A percentile compares a stretch with the other conserved stretches of the same genome.
phyloP scores from a whole-genome alignment of 768 basidiomycete genomes.

The Amanita rubescens region DNA sequence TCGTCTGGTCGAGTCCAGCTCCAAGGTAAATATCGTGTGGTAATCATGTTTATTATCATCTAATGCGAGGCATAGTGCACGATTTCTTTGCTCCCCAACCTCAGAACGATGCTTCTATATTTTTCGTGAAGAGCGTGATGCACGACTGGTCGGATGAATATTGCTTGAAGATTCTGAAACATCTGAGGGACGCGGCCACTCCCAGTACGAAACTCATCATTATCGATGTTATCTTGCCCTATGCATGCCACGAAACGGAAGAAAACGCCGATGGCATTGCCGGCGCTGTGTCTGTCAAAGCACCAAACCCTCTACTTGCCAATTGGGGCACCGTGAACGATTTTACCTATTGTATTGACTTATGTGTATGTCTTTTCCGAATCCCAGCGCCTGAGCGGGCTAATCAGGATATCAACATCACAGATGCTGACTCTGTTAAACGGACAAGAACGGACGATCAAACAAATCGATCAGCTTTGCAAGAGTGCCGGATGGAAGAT shows the following conservation, averaged over 20 bases:
- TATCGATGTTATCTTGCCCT: constrained; percentile 27
- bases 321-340: constrained; percentile 32
- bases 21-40: constrained; percentile 10
- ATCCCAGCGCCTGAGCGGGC: too few species aligned
- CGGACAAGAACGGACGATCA: constrained; percentile 30
- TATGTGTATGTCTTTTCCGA: constrained; percentile 21
- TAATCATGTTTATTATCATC: background rate
- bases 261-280: constrained; percentile 14
- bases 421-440: constrained; percentile 36
- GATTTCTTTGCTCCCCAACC: constrained; percentile 33
- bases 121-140: constrained; percentile 26
- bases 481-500: constrained; percentile 27
- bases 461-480: constrained; percentile 23
- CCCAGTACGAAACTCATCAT: constrained; percentile 25
- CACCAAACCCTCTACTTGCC: constrained; percentile 28
- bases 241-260: constrained; percentile 13
- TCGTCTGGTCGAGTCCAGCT: constrained; percentile 11
- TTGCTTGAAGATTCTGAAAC: constrained; percentile 22
- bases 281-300: constrained; percentile 15
- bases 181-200: constrained; percentile 25
- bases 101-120: constrained; percentile 26
- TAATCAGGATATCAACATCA: too few species aligned
- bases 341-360: constrained; percentile 27
- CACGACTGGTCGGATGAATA: constrained; percentile 34
- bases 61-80: constrained; percentile 16